Percentiles rank a stretch among this genome's conserved stretches.
These are phyloP conservation scores for Monilinia polystroma DNA, from an alignment of 2,329 filamentous ascomycete genomes.

Conservation along the genomic window DNA sequence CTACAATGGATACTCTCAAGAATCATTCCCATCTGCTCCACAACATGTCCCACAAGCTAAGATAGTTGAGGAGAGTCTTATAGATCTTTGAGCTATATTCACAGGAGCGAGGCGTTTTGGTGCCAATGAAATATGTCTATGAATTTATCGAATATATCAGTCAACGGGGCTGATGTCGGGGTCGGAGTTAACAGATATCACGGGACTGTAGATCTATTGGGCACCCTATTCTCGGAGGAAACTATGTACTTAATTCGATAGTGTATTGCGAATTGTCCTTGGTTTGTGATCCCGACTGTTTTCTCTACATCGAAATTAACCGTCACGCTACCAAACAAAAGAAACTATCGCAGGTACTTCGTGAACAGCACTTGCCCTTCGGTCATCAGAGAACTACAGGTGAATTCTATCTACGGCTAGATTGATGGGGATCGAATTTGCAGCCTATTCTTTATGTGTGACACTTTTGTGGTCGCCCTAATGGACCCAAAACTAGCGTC, in stretches of 20 bases:
- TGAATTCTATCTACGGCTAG: no score
- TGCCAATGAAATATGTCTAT: slow-evolving; percentile 5
- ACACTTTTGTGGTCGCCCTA: no score
- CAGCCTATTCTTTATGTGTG: neutral
- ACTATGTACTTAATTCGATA: slow-evolving; percentile 9
- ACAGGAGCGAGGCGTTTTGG: slow-evolving; percentile 7
- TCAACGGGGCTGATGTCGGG: neutral
- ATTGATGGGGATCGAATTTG: neutral
- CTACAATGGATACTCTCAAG: slow-evolving; percentile 55
- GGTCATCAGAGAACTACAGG: no score
- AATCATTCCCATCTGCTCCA: slow-evolving; percentile 64
- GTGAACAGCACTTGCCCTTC: no score
- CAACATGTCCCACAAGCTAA: slow-evolving; percentile 56
- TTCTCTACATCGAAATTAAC: no score
- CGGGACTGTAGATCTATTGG: slow-evolving; percentile 9
- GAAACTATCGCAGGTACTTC: no score
- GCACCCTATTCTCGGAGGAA: neutral
- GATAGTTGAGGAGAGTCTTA: slow-evolving; percentile 72
- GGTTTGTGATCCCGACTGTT: neutral
- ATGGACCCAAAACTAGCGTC: no score
- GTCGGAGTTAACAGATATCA: slow-evolving; percentile 16
- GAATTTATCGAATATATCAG: slow-evolving; percentile 2
- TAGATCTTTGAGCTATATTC: slow-evolving; percentile 63
- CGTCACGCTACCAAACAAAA: no score
- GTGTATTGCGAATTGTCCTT: slow-evolving; percentile 10